These are phyloP conservation scores for Picochlorum sp. DNA, from an alignment of 139 green algal species.

Conservation along the genomic window DNA sequence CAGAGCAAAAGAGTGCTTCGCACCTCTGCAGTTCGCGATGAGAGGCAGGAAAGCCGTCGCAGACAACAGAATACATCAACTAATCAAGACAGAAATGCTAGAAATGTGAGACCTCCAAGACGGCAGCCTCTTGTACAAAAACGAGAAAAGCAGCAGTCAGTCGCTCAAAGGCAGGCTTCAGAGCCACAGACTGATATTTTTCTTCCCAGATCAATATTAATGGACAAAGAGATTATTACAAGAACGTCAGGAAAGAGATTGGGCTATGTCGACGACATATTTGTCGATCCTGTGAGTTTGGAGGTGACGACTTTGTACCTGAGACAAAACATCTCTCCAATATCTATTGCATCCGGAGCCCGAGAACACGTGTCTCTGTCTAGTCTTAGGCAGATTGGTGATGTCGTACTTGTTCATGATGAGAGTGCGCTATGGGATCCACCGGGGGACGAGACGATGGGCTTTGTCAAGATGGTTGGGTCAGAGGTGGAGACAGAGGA, in stretches of 20 bases:
- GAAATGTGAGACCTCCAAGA: neutral
- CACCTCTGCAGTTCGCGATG: neutral
- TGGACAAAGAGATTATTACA: conserved; percentile 31
- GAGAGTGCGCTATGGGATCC: conserved; percentile 40
- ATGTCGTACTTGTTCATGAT: conserved; percentile 72
- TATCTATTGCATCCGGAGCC: neutral
- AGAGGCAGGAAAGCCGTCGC: neutral
- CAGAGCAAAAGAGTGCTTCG: neutral
- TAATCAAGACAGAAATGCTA: neutral
- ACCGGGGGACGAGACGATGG: conserved; percentile 31
- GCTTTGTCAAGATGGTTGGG: conserved; percentile 46
- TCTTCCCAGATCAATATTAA: conserved; percentile 16
- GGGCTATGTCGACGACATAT: conserved; percentile 50
- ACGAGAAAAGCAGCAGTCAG: neutral
- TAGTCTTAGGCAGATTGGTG: conserved; percentile 57
- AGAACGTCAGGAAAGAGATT: conserved; percentile 44
- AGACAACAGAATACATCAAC: neutral
- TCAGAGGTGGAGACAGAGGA: conserved; percentile 48
- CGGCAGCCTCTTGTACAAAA: neutral
- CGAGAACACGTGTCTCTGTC: conserved; percentile 40
- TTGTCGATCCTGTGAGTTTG: conserved; percentile 43
- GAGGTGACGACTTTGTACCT: conserved; percentile 60
- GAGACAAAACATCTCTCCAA: conserved; percentile 26
- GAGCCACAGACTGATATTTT: conserved; percentile 6
- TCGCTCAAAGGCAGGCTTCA: neutral